Evolutionary conservation across 208 protist species (phyloP).

Genomic region (Acanthamoeba castellanii): DNA sequence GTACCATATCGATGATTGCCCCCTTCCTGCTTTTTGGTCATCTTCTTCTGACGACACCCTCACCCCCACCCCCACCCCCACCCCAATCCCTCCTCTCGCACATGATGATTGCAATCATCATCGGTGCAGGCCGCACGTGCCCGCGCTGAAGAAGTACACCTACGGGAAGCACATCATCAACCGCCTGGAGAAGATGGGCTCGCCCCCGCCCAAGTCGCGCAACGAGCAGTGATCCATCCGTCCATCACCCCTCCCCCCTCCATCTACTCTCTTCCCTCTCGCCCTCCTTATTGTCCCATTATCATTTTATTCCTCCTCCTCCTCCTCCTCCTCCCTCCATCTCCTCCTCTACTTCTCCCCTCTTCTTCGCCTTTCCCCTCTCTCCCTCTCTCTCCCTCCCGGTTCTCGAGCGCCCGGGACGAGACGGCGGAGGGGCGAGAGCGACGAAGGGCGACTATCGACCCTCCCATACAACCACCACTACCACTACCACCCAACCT

Average conservation of each 20-base stretch:
- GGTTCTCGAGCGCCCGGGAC: neutral
- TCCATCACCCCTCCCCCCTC: neutral
- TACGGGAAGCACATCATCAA: slow-evolving; percentile 98
- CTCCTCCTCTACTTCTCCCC: neutral
- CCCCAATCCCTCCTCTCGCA: neutral
- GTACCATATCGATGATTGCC: neutral
- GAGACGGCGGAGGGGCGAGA: neutral
- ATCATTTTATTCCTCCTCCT: neutral
- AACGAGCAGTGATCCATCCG: slow-evolving; percentile 48
- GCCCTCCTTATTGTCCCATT: neutral
- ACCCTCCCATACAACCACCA: neutral
- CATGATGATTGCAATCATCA: neutral
- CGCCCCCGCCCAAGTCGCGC: slow-evolving; percentile 16
- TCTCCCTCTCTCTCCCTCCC: neutral
- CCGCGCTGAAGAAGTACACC: slow-evolving; percentile 94
- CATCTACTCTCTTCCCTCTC: neutral
- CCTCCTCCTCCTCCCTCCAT: neutral
- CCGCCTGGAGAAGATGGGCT: slow-evolving; percentile 90
- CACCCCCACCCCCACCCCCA: too few species aligned
- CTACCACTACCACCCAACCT: too few species aligned
- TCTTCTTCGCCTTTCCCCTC: neutral
- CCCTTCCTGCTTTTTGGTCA: neutral
- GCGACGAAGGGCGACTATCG: neutral
- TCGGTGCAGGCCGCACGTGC: slow-evolving; percentile 88
- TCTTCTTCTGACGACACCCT: too few species aligned